phyloP scores from a whole-genome alignment of 2,329 filamentous ascomycete species.

The Fusarium solani-melongenae region DNA sequence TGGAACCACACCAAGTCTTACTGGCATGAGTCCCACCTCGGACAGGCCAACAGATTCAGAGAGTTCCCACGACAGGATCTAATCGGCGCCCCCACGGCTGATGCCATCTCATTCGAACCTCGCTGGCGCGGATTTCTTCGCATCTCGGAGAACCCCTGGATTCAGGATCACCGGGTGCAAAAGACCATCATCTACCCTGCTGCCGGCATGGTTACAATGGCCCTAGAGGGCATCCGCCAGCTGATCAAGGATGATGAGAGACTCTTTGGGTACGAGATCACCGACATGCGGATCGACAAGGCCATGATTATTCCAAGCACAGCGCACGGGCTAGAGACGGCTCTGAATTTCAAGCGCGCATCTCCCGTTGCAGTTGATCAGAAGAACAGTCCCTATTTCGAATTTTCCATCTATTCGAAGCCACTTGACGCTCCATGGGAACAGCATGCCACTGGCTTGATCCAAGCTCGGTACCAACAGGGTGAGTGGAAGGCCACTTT shows the following conservation, averaged over 20 bases:
- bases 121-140: slow-evolving; percentile 63
- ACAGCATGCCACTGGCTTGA: slow-evolving; percentile 53
- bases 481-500: slow-evolving; percentile 33
- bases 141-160: slow-evolving; percentile 62
- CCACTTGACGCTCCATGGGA: slow-evolving; percentile 54
- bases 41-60: slow-evolving; percentile 56
- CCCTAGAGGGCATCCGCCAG: slow-evolving; percentile 58
- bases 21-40: slow-evolving; percentile 65
- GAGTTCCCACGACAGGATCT: slow-evolving; percentile 61
- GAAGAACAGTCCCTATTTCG: slow-evolving; percentile 30
- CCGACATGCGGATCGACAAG: slow-evolving; percentile 58
- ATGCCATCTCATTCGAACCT: slow-evolving; percentile 58
- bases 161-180: slow-evolving; percentile 63
- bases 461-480: slow-evolving; percentile 44
- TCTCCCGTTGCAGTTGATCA: neutral
- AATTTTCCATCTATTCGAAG: slow-evolving; percentile 61
- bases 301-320: slow-evolving; percentile 63
- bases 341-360: slow-evolving; percentile 55
- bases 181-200: slow-evolving; percentile 63
- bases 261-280: slow-evolving; percentile 55
- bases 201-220: slow-evolving; percentile 62
- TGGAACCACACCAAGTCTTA: slow-evolving; percentile 65
- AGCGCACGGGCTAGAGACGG: slow-evolving; percentile 61
- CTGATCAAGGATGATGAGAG: slow-evolving; percentile 41
- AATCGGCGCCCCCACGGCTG: slow-evolving; percentile 58